A percentile compares a stretch with the other conserved stretches of the same genome.
phyloP scores from a whole-genome alignment of 2,329 filamentous ascomycete genomes.

The Cladosporium velox region DNA sequence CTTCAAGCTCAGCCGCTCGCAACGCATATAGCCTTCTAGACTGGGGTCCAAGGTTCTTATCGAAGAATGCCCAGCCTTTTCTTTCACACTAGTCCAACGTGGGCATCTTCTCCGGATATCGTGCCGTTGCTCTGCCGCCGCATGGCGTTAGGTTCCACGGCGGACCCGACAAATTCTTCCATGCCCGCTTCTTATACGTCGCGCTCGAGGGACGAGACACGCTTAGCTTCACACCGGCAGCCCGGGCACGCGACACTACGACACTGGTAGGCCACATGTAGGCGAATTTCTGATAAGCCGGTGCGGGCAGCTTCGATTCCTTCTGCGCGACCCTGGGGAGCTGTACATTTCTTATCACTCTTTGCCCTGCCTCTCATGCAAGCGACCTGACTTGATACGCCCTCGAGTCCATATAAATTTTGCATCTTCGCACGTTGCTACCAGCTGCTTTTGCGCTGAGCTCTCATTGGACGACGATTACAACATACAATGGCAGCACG shows the following conservation, averaged over 20 bases:
- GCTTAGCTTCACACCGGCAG: conserved; percentile 20
- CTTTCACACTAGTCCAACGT: not conserved
- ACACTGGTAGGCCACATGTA: conserved; percentile 15
- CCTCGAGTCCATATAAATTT: conserved; percentile 3
- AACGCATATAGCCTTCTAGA: conserved; percentile 10
- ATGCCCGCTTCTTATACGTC: conserved; percentile 10
- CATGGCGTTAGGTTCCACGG: conserved; percentile 5
- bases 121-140: conserved; percentile 5
- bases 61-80: conserved; percentile 7
- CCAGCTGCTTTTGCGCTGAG: conserved; percentile 10
- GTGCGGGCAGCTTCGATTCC: conserved; percentile 13
- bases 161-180: conserved; percentile 2
- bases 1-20: not conserved
- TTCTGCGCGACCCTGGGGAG: not conserved
- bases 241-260: conserved; percentile 19
- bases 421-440: not conserved
- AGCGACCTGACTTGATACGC: not conserved
- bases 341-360: conserved; percentile 11
- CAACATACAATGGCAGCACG: conserved; percentile 18
- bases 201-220: not conserved
- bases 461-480: not conserved
- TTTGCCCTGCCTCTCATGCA: conserved; percentile 5
- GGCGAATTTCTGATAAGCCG: conserved; percentile 21
- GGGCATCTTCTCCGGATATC: conserved; percentile 17
- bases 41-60: conserved; percentile 13